Evolutionary conservation across 1,284 basidiomycete genomes (phyloP).

Genomic region (Fomitopsis betulina): DNA sequence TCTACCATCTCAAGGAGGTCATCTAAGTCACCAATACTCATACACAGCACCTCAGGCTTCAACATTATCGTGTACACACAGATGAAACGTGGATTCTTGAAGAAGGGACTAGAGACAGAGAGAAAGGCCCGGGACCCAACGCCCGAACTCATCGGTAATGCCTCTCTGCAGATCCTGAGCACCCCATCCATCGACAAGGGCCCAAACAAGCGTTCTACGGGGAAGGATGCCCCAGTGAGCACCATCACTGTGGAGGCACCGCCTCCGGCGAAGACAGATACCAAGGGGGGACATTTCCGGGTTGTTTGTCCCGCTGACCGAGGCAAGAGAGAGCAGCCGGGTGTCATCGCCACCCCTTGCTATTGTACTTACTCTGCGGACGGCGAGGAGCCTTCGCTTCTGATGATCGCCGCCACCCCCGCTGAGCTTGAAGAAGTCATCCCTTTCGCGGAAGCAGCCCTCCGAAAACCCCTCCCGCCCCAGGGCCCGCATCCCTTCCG

Average conservation of each 20-base stretch:
- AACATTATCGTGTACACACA: background rate
- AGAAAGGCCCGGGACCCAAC: background rate
- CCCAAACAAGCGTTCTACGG: background rate
- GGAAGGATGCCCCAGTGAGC: background rate
- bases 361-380: background rate
- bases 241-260: background rate
- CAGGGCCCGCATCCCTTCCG: background rate
- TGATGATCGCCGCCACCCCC: background rate
- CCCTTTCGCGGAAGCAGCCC: background rate
- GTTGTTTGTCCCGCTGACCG: background rate
- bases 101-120: background rate
- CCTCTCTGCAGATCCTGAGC: background rate
- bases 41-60: no score
- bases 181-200: background rate
- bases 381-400: background rate
- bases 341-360: background rate
- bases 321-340: background rate
- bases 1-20: background rate
- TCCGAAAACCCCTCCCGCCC: background rate
- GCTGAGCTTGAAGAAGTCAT: background rate
- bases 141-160: background rate
- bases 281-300: background rate
- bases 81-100: background rate
- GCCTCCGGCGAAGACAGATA: background rate
- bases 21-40: no score